phyloP scores from a whole-genome alignment of 768 basidiomycete species.

The Trametes punicea region DNA sequence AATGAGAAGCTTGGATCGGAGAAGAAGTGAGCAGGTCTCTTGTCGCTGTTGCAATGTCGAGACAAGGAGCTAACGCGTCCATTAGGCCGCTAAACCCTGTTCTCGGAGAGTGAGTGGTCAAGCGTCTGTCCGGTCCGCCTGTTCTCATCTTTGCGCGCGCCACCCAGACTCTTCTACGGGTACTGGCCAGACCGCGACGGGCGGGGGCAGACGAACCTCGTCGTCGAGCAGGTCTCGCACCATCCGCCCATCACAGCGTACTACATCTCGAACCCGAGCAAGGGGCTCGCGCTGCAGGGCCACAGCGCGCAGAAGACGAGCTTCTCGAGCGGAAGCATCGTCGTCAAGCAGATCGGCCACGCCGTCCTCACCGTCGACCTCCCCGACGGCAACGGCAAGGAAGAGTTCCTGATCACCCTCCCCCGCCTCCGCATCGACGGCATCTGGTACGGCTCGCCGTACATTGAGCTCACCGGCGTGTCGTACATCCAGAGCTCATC shows the following conservation, averaged over 20 bases:
- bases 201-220: constrained; percentile 76
- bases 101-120: constrained; percentile 73
- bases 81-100: constrained; percentile 91
- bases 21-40: constrained; percentile 71
- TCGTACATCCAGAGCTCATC: constrained; percentile 72
- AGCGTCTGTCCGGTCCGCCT: background rate
- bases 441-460: constrained; percentile 85
- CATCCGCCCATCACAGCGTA: constrained; percentile 90
- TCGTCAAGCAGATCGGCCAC: constrained; percentile 95
- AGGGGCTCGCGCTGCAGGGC: constrained; percentile 75
- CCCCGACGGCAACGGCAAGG: constrained; percentile 50
- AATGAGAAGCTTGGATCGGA: constrained; percentile 96
- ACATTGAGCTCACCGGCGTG: constrained; percentile 85
- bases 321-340: constrained; percentile 76
- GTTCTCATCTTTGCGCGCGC: background rate
- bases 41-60: background rate
- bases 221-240: constrained; percentile 96
- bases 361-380: constrained; percentile 73
- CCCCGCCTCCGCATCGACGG: constrained; percentile 93
- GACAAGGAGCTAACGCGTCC: constrained; percentile 12
- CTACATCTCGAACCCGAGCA: constrained; percentile 75
- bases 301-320: constrained; percentile 95
- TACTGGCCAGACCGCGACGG: constrained; percentile 72
- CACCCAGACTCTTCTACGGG: constrained; percentile 76
- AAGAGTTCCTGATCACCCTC: constrained; percentile 87